A percentile compares a stretch with the other conserved stretches of the same genome.
Conservation (phyloP, 225 moss, liverwort and hornwort species). For the Antitrichia curtipendula region DNA sequence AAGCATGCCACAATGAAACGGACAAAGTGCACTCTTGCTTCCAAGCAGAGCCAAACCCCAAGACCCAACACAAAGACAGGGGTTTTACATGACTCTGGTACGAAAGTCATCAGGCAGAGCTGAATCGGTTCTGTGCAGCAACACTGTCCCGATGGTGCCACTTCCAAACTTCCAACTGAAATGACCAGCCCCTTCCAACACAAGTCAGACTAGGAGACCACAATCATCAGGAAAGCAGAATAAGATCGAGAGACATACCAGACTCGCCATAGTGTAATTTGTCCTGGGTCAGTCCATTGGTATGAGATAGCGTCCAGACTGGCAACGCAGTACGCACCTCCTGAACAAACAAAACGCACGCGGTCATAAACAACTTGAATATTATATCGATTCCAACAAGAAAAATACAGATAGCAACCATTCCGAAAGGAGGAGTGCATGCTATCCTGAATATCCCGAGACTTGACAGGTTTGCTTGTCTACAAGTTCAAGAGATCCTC, state of each 20-base stretch:
- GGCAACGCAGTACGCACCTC: conserved; percentile 73
- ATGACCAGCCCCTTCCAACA: neutral
- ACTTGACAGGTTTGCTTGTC: neutral
- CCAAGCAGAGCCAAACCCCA: neutral
- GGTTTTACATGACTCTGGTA: neutral
- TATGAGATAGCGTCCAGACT: conserved; percentile 74
- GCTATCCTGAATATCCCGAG: neutral
- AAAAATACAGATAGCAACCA: neutral
- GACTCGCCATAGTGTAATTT: conserved; percentile 77
- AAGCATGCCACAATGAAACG: neutral
- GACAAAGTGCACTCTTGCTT: neutral
- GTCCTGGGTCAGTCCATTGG: conserved; percentile 67
- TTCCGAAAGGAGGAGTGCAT: neutral
- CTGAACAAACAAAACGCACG: conserved; percentile 3
- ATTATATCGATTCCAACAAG: neutral
- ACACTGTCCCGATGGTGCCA: neutral
- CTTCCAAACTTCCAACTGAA: neutral
- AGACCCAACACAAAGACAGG: neutral
- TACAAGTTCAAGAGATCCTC: no score
- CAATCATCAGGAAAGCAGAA: neutral
- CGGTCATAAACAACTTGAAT: neutral
- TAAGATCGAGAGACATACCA: conserved; percentile 12
- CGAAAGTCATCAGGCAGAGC: neutral
- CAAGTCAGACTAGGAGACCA: no score
- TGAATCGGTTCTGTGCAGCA: neutral